phyloP scores from a whole-genome alignment of 768 basidiomycete genomes.

The Clathrus columnatus region DNA sequence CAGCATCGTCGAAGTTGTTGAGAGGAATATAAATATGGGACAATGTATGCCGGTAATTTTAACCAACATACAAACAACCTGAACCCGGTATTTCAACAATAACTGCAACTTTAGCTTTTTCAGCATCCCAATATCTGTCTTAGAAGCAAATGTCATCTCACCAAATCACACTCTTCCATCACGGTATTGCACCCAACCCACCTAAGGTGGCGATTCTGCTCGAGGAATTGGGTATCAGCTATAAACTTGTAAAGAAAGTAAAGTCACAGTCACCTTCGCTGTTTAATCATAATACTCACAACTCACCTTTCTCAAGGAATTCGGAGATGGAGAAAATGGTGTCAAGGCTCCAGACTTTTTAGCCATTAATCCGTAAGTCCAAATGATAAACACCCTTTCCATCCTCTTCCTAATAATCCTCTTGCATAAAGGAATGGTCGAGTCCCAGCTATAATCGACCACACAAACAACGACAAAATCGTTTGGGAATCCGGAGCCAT shows the following conservation, averaged over 20 bases:
- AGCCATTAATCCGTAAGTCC: slow-evolving; percentile 1
- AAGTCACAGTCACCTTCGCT: no score
- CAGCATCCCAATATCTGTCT: no score
- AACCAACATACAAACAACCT: no score
- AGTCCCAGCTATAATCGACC: slow-evolving; percentile 62
- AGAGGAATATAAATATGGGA: no score
- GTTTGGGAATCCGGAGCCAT: slow-evolving; percentile 80
- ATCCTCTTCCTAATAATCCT: not conserved
- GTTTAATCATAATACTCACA: not conserved
- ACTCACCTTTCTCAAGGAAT: not conserved
- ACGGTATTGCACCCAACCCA: not conserved
- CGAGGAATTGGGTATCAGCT: not conserved
- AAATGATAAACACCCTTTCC: not conserved
- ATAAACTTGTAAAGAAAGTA: not conserved
- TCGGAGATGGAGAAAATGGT: slow-evolving; percentile 3
- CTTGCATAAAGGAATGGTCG: slow-evolving; percentile 40
- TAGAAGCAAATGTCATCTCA: no score
- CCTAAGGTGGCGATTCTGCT: not conserved
- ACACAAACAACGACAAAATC: slow-evolving; percentile 41
- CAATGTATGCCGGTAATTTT: no score
- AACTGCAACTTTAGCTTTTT: no score
- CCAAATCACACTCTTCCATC: not conserved
- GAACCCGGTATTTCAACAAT: no score
- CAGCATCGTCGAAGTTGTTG: no score
- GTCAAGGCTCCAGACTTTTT: slow-evolving; percentile 2